phyloP scores from a whole-genome alignment of 2,329 filamentous ascomycete genomes.

The Trichoderma semiorbis region DNA sequence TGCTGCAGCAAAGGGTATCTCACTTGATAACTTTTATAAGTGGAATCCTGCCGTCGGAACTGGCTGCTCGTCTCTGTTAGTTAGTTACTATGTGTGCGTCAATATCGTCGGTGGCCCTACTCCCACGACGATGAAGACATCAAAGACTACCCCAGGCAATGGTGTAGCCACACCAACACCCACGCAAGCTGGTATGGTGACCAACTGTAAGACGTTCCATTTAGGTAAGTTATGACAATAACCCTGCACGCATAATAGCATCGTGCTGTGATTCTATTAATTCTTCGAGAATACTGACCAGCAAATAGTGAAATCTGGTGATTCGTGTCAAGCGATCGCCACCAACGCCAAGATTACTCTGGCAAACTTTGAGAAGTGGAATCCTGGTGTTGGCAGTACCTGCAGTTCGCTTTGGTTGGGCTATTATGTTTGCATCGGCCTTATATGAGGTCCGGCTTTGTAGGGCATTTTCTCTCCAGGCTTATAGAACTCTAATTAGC shows the following conservation, averaged over 20 bases:
- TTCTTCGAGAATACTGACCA: not conserved
- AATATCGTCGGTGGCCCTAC: not conserved
- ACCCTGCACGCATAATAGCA: not conserved
- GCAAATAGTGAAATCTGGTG: constrained; percentile 4
- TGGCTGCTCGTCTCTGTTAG: not conserved
- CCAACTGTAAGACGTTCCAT: constrained; percentile 25
- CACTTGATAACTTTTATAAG: not conserved
- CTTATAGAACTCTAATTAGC: not conserved
- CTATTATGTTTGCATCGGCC: constrained; percentile 23
- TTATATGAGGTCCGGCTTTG: not conserved
- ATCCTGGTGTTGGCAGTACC: constrained; percentile 17
- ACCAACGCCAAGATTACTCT: constrained; percentile 16
- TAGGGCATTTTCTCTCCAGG: not conserved
- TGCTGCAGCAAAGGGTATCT: not conserved
- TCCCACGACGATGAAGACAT: not conserved
- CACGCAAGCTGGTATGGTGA: constrained; percentile 21
- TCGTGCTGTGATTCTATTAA: not conserved
- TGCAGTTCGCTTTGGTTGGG: constrained; percentile 14
- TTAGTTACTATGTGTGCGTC: not conserved
- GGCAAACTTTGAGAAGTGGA: constrained; percentile 23
- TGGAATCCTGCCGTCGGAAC: not conserved
- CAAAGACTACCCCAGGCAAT: not conserved
- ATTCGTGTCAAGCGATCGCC: constrained; percentile 20
- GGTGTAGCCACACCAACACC: constrained; percentile 5
- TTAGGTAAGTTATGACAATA: not conserved